Evolutionary conservation across 1,139 yeast species (phyloP).

Genomic region (Ashbya aceris): DNA sequence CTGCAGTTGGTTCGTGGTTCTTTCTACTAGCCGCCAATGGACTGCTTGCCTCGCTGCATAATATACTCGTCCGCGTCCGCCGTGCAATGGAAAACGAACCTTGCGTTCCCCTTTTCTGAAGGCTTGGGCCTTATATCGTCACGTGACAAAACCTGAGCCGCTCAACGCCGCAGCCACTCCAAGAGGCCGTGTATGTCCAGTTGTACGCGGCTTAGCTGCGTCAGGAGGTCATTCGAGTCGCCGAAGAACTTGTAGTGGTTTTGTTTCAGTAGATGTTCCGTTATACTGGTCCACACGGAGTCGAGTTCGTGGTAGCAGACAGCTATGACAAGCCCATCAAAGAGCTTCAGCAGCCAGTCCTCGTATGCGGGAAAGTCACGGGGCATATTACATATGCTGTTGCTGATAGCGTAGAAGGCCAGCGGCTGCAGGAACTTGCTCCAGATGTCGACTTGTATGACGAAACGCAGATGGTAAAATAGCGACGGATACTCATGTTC

Average conservation of each 20-base stretch:
- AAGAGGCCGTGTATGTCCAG: conserved; percentile 4
- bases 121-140: neutral
- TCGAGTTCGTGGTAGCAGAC: conserved; percentile 5
- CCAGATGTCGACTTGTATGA: conserved; percentile 1
- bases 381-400: neutral
- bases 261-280: neutral
- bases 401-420: neutral
- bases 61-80: neutral
- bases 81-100: conserved; percentile 1
- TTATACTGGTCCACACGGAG: conserved; percentile 1
- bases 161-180: conserved; percentile 1
- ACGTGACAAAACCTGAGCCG: neutral
- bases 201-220: neutral
- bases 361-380: conserved; percentile 1
- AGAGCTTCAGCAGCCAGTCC: conserved; percentile 1
- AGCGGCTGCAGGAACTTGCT: conserved; percentile 3
- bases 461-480: conserved; percentile 4
- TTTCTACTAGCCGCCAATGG: neutral
- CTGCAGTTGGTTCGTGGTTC: no score
- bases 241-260: conserved; percentile 6
- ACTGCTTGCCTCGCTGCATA: neutral
- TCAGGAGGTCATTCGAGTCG: neutral
- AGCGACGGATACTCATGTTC: conserved; percentile 5
- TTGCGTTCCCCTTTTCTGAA: conserved; percentile 3
- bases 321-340: conserved; percentile 3